A percentile compares a stretch with the other conserved stretches of the same genome.
Conservation (phyloP, 768 basidiomycete species). For the Pulveroboletus ravenelii region DNA sequence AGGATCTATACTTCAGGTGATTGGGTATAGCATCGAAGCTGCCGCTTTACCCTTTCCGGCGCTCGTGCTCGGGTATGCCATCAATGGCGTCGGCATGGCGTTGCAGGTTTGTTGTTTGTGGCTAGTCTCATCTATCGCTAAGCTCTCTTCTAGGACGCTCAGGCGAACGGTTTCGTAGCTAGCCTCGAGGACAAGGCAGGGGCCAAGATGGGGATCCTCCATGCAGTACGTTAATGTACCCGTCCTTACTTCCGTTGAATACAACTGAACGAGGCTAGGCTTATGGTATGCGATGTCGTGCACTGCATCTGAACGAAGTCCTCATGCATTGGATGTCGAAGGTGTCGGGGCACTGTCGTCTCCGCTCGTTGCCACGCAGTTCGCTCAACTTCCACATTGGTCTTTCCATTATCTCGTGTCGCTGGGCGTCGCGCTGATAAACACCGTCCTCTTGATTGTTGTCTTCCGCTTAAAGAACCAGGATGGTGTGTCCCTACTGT, state of each 20-base stretch:
- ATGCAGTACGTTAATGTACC: constrained; percentile 33
- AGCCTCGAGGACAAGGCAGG: constrained; percentile 36
- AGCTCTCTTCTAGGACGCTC: constrained; percentile 35
- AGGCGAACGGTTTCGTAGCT: constrained; percentile 44
- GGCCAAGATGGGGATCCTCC: constrained; percentile 39
- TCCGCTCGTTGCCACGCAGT: constrained; percentile 80
- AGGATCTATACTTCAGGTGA: constrained; percentile 29
- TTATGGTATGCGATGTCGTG: constrained; percentile 29
- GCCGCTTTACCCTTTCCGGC: constrained; percentile 43
- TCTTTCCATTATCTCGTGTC: constrained; percentile 75
- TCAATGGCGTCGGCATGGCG: constrained; percentile 44
- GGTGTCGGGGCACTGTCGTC: constrained; percentile 63
- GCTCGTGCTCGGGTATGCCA: constrained; percentile 37
- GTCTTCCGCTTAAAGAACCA: constrained; percentile 70
- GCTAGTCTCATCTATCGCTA: not conserved
- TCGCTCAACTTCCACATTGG: constrained; percentile 62
- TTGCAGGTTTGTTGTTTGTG: constrained; percentile 36
- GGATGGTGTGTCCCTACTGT: constrained; percentile 46
- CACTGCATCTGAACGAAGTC: not conserved
- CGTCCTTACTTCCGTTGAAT: constrained; percentile 17
- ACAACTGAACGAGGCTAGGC: constrained; percentile 13
- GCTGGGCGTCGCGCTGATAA: constrained; percentile 58
- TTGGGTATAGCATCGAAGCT: constrained; percentile 35
- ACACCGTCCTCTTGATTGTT: constrained; percentile 44
- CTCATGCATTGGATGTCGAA: constrained; percentile 24